Base-by-base conservation (phyloP, 1,284 basidiomycete species). In the Neolentinus lepideus region DNA sequence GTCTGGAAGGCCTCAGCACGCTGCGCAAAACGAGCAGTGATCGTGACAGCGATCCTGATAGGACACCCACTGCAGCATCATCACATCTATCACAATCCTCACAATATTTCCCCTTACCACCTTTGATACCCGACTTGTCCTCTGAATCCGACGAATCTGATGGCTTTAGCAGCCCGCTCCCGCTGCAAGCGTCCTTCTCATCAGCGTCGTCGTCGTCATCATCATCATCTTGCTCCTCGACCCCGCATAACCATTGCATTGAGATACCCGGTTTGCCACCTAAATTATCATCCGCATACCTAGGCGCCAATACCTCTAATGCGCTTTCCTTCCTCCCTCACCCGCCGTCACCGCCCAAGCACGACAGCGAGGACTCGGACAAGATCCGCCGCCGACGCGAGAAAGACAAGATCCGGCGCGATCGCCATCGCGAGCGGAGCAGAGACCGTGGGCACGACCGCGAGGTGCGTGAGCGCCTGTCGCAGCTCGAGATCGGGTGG, bases 111-210 rank as follows among this genome's bases (percentile, higher is more conserved):
- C 58, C 67, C 29, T 70, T 75, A 22, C 82, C 80, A 2, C 72
- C 75, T 2, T 76, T 85, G 57, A 71, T 84, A 54, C 79, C 78
- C 24, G 82, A 85, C 66, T 63, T 81, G 58, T 84, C 81, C 19
- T 83, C 81, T 31, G 79, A 81, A 63, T 81, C 79, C 1, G 83
- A 85, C 61, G 82, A 85, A 67, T 79, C 77, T 58, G 81, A 84
- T 64, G 75, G 73, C 43, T 75, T 78, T 59, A 59, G 65, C n/a
- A 66, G 69, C 56, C 69, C 71, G 25, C 67, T 64, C 14, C 65
- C 63, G 43, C 66, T 56, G 27, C 54, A 59, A 62, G 25, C 50
- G 33, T 26, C 54, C 26, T 25, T 55, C 43, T 24, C 50, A 46
- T 50, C 54, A 25, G 29, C 31, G 31, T 19, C 45, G 12, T 54